Percentiles rank a stretch among this genome's conserved stretches.
These are phyloP conservation scores for Puya raimondii DNA, from an alignment of 176 grass and related monocot species.

Conservation along the genomic window DNA sequence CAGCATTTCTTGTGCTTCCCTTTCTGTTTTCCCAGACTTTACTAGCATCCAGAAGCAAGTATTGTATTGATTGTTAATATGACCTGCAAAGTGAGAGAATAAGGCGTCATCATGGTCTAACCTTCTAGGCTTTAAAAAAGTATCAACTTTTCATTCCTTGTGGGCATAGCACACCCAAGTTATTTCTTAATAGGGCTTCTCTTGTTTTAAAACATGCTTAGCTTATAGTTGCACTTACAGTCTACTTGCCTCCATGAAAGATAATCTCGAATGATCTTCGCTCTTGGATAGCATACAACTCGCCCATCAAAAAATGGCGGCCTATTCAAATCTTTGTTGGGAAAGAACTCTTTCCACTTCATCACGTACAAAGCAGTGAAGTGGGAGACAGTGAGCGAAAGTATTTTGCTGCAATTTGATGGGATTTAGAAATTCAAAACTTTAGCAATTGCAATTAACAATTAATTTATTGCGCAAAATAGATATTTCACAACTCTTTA, in stretches of 20 bases:
- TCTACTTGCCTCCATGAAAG: constrained; percentile 83
- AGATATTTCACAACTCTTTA: not conserved
- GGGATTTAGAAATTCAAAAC: constrained; percentile 10
- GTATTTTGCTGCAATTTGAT: constrained; percentile 54
- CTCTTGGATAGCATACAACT: constrained; percentile 77
- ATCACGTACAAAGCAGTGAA: constrained; percentile 60
- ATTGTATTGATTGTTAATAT: constrained; percentile 70
- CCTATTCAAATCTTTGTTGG: constrained; percentile 47
- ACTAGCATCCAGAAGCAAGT: constrained; percentile 89
- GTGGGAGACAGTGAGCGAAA: constrained; percentile 54
- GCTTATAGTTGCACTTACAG: constrained; percentile 38
- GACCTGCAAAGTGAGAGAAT: constrained; percentile 37
- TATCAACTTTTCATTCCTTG: not conserved
- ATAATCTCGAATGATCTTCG: constrained; percentile 63
- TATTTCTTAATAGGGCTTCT: not conserved
- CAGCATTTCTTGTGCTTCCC: constrained; percentile 53
- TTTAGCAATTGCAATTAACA: not conserved
- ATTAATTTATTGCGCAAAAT: not conserved
- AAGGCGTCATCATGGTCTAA: constrained; percentile 12
- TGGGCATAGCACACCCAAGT: not conserved
- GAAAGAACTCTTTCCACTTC: constrained; percentile 84
- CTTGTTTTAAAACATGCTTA: constrained; percentile 6
- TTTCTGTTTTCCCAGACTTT: constrained; percentile 67
- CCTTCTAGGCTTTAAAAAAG: not conserved
- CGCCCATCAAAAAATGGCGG: constrained; percentile 72